These are phyloP conservation scores for Neofusicoccum cordaticola DNA, from an alignment of 2,329 filamentous ascomycete genomes.

Conservation along the genomic window DNA sequence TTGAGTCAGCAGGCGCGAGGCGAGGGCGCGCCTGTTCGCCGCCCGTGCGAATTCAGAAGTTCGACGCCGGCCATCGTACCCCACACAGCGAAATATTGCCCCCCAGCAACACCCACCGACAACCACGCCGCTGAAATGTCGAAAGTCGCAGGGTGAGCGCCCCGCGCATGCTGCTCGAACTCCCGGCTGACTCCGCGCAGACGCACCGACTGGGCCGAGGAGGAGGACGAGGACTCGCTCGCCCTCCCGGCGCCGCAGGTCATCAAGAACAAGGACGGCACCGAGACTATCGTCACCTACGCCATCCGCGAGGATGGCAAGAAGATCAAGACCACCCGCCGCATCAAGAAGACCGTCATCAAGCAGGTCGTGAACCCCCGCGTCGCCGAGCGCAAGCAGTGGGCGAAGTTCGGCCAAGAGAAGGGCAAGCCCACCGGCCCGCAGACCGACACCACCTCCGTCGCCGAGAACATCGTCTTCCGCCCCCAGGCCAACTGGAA, in stretches of 20 bases:
- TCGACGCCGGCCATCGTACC: constrained; percentile 10
- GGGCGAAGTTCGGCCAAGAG: constrained; percentile 89
- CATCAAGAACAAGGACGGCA: constrained; percentile 96
- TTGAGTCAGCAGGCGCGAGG: constrained; percentile 3
- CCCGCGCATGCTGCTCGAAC: not conserved
- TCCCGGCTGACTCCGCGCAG: constrained; percentile 29
- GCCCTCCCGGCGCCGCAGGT: constrained; percentile 81
- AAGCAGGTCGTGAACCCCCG: constrained; percentile 94
- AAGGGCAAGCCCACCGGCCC: constrained; percentile 82
- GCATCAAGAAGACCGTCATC: constrained; percentile 87
- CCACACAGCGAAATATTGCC: constrained; percentile 16
- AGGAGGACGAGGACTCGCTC: constrained; percentile 80
- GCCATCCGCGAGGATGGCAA: constrained; percentile 88
- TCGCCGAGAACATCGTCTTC: constrained; percentile 99
- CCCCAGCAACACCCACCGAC: not conserved
- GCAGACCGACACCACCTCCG: constrained; percentile 81
- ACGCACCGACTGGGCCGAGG: constrained; percentile 87
- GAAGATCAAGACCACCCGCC: constrained; percentile 95
- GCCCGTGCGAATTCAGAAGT: not conserved
- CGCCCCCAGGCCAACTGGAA: constrained; percentile 91
- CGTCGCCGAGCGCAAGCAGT: constrained; percentile 89
- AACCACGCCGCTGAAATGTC: constrained; percentile 29
- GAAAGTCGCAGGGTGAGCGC: constrained; percentile 36
- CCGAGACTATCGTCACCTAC: constrained; percentile 90
- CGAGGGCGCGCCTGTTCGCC: not conserved